Conservation (phyloP, 2,329 filamentous ascomycete genomes). For the Knufia petricola region DNA sequence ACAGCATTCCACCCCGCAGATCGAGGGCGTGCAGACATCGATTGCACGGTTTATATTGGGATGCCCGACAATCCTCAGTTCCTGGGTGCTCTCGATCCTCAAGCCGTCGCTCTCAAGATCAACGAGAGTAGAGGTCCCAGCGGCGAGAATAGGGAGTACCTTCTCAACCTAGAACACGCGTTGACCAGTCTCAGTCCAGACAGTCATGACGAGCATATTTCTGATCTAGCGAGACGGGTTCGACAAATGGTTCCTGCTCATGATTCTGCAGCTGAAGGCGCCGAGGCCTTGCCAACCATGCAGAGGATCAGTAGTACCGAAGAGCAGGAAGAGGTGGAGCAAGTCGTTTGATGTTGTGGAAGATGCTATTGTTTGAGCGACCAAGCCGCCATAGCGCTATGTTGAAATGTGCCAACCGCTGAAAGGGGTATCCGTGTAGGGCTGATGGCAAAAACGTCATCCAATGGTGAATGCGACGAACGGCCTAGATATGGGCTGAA, state of each 20-base stretch:
- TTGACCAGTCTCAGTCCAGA: constrained; percentile 63
- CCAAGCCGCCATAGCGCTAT: not conserved
- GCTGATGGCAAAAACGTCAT: constrained; percentile 4
- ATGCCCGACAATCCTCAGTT: constrained; percentile 91
- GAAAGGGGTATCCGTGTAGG: constrained; percentile 7
- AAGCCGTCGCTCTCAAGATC: constrained; percentile 54
- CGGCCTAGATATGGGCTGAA: not conserved
- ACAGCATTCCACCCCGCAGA: constrained; percentile 65
- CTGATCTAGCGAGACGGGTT: constrained; percentile 66
- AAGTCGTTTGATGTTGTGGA: constrained; percentile 21
- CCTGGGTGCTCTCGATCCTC: constrained; percentile 48
- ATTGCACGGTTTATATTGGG: constrained; percentile 81
- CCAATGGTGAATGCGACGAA: not conserved
- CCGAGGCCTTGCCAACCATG: constrained; percentile 28
- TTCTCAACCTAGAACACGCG: constrained; percentile 68
- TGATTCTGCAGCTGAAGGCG: constrained; percentile 4
- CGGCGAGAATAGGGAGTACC: constrained; percentile 81
- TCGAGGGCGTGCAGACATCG: constrained; percentile 29
- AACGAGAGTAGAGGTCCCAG: constrained; percentile 67
- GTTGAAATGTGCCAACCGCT: constrained; percentile 2
- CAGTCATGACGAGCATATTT: constrained; percentile 74
- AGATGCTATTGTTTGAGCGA: not conserved
- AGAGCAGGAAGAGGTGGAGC: constrained; percentile 53
- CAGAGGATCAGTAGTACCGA: constrained; percentile 42
- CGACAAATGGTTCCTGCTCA: constrained; percentile 42